Evolutionary conservation across 2,329 filamentous ascomycete genomes (phyloP).

Genomic region (Neobulgaria alba): DNA sequence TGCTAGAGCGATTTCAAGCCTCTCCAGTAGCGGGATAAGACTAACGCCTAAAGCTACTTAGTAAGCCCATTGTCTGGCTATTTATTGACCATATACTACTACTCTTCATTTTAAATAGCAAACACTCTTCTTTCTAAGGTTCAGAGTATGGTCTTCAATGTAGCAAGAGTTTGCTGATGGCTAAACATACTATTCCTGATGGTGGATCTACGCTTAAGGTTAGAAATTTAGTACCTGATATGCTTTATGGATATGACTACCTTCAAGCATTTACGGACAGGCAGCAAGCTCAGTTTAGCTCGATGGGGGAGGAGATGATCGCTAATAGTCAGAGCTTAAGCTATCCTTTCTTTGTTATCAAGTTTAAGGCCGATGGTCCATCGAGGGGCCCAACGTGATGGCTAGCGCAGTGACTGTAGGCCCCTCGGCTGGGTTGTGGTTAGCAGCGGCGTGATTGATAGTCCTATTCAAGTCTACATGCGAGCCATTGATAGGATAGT

Average conservation of each 20-base stretch:
- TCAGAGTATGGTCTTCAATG: no score
- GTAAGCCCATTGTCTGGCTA: no score
- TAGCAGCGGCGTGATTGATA: not conserved
- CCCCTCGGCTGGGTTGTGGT: not conserved
- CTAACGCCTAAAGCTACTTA: no score
- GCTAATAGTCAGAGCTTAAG: constrained; percentile 13
- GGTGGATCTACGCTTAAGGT: constrained; percentile 15
- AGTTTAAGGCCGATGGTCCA: constrained; percentile 27
- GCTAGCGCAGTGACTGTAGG: constrained; percentile 31
- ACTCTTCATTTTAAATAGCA: no score
- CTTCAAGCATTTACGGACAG: constrained; percentile 12
- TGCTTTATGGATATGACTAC: no score
- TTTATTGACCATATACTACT: no score
- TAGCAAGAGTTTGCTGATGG: constrained; percentile 15
- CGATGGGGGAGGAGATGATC: constrained; percentile 15
- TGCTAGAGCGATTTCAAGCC: no score
- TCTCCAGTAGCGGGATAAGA: no score
- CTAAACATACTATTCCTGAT: constrained; percentile 11
- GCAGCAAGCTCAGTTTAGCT: constrained; percentile 21
- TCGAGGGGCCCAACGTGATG: constrained; percentile 43
- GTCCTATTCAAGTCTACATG: not conserved
- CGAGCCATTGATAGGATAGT: not conserved
- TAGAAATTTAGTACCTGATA: constrained; percentile 17
- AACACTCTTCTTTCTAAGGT: no score
- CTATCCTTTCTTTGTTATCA: constrained; percentile 27